Conservation (phyloP, 345 rosid genomes). For the Psidium friedrichsthalianum region DNA sequence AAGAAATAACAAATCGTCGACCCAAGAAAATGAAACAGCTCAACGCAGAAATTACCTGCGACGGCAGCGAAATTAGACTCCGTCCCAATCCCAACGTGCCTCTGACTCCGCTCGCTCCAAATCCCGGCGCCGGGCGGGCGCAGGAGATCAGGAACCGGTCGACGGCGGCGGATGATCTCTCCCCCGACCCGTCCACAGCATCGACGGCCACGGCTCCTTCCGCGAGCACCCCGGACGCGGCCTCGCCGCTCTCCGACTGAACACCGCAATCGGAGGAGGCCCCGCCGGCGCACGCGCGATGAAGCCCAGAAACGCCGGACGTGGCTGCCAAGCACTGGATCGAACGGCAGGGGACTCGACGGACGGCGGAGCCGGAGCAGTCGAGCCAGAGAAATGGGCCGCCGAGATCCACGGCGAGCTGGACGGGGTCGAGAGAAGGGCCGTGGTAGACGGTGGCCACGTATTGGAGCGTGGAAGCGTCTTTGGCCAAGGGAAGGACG, state of each 20-base stretch:
- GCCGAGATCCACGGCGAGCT: constrained; percentile 49
- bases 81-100: constrained; percentile 65
- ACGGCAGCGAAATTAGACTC: constrained; percentile 33
- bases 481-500: constrained; percentile 38
- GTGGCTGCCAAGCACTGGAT: constrained; percentile 34
- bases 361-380: constrained; percentile 21
- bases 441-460: constrained; percentile 32
- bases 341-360: constrained; percentile 34
- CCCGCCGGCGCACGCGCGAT: not conserved
- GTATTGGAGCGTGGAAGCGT: constrained; percentile 52
- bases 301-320: not conserved
- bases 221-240: constrained; percentile 32
- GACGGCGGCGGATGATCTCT: constrained; percentile 1
- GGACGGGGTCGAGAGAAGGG: constrained; percentile 8
- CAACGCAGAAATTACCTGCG: not conserved
- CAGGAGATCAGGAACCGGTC: constrained; percentile 33
- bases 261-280: constrained; percentile 23
- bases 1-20: no score
- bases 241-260: constrained; percentile 14
- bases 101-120: constrained; percentile 33
- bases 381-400: constrained; percentile 44
- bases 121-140: constrained; percentile 20
- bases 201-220: constrained; percentile 29
- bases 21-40: no score
- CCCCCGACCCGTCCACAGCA: constrained; percentile 9